Base-by-base conservation (phyloP, 345 rosid genomes). In the Aquilaria sinensis region DNA sequence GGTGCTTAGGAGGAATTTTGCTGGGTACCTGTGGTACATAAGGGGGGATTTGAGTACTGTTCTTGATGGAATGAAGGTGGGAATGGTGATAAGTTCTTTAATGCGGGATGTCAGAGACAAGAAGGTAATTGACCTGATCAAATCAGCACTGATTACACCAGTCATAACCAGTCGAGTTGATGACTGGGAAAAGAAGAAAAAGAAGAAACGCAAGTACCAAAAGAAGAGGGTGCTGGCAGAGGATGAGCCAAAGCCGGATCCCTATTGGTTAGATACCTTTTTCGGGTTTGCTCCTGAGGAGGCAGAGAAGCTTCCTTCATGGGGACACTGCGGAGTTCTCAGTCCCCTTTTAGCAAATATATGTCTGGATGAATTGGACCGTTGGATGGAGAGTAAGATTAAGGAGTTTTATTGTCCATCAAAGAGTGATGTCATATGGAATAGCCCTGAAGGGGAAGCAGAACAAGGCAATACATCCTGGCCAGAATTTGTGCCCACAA, bases 401-500 rank as follows among this genome's bases (percentile, higher is more conserved):
- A 86, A 86, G 84, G 96, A 90, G 48, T 94, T 90, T 58, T 94
- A 90, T 79, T 71, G 47, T 65, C 97, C 97, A 53, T 93, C 99
- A 2, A 90, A 90, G 70, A 90, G 76, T 57, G 99, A 90, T 76
- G 97, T 90, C 52, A 86, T 90, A 65, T 93, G 97, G 98, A 90
- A 88, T 74, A 83, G 69, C 63, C 98, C 95, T 0, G 96, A 88
- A 72, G 97, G 97, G 64, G 98, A 88, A 76, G 80, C 76, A 23
- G 99, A 93, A 62, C 97, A 85, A 23, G 99, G 99, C 14, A 93
- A 88, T 67, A 88, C 97, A 43, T 93, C 96, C 33, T 93, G 99
- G 98, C 97, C 98, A 0, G 98, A 93, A 66, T 93, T 93, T 60
- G 98, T 93, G 49, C 98, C 97, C 0, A 93, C 97, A n/a, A 93